Percentiles rank a stretch among this genome's conserved stretches.
phyloP scores from a whole-genome alignment of 345 rosid species.

The Gossypium longicalyx region DNA sequence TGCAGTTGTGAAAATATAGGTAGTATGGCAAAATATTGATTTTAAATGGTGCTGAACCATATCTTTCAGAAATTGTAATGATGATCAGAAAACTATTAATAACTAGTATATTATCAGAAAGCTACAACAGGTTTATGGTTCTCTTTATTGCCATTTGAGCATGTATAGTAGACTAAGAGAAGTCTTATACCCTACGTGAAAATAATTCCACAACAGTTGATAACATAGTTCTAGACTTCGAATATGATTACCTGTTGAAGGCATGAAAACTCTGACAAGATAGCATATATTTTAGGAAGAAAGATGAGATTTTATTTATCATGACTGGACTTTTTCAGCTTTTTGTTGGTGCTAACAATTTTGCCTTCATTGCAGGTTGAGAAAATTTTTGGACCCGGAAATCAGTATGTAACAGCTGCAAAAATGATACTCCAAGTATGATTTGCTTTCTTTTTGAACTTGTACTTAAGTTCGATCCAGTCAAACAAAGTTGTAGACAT shows the following conservation, averaged over 20 bases:
- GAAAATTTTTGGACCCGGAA: constrained; percentile 91
- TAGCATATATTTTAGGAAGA: not conserved
- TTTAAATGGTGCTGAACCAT: not conserved
- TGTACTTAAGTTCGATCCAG: constrained; percentile 5
- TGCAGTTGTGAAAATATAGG: not conserved
- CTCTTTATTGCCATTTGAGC: not conserved
- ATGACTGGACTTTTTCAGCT: not conserved
- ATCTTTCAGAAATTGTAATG: not conserved
- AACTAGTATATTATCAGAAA: not conserved
- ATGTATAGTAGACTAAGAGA: not conserved
- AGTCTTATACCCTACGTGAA: not conserved
- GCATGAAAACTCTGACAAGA: not conserved
- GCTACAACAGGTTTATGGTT: not conserved
- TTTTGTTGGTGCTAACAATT: not conserved
- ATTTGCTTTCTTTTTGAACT: constrained; percentile 16
- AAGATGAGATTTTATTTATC: not conserved
- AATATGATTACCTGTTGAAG: not conserved
- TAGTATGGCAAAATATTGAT: not conserved
- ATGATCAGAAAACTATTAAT: not conserved
- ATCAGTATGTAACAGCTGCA: constrained; percentile 95
- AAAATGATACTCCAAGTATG: constrained; percentile 92
- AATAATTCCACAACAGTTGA: not conserved
- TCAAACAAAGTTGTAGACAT: not conserved
- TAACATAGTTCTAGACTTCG: not conserved
- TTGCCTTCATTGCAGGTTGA: constrained; percentile 52